phyloP scores from a whole-genome alignment of 306 rosid genomes.

The Castanopsis chinensis region DNA sequence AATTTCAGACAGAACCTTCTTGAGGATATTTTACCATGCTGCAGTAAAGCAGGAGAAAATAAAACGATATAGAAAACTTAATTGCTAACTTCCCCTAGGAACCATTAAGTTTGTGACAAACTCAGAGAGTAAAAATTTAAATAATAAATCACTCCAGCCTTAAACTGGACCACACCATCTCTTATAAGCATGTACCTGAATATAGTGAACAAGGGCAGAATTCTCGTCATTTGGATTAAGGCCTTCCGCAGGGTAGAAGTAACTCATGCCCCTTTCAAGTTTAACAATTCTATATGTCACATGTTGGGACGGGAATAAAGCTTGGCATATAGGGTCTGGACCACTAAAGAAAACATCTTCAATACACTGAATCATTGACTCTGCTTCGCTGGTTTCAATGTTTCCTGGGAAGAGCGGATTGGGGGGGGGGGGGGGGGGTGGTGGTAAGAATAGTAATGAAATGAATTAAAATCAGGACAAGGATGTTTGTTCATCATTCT shows the following conservation, averaged over 20 bases:
- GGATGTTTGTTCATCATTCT: conserved; percentile 3
- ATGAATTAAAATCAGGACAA: conserved; percentile 4
- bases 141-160: background rate
- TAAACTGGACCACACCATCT: background rate
- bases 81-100: background rate
- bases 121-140: background rate
- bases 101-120: background rate
- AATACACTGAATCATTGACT: conserved; percentile 56
- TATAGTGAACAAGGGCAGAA: conserved; percentile 81
- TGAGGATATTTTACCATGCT: background rate
- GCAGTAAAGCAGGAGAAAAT: background rate
- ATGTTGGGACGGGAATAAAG: conserved; percentile 79
- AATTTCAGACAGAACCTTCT: background rate
- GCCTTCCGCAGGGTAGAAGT: conserved; percentile 74
- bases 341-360: conserved; percentile 68
- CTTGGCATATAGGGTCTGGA: conserved; percentile 56
- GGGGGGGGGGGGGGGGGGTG: no score
- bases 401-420: conserved; percentile 52
- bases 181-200: conserved; percentile 55
- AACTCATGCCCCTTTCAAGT: conserved; percentile 67
- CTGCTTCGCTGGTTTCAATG: conserved; percentile 70
- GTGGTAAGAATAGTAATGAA: background rate
- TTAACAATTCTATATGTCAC: conserved; percentile 73
- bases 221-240: conserved; percentile 84
- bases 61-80: background rate